phyloP scores from a whole-genome alignment of 1,139 yeast species.

The Pichia sp. region DNA sequence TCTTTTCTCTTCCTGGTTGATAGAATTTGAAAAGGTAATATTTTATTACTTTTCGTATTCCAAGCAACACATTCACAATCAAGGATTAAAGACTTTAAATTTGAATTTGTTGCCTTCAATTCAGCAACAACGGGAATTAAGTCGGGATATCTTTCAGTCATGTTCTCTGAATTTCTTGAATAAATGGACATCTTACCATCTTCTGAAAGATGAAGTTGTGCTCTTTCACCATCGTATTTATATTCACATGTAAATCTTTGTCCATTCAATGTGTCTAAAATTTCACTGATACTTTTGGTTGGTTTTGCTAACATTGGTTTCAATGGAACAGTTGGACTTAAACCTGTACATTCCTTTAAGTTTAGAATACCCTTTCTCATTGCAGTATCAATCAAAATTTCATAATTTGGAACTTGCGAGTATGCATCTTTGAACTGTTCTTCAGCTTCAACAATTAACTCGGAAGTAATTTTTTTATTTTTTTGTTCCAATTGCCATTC shows the following conservation, averaged over 20 bases:
- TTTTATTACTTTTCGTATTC: slow-evolving; percentile 69
- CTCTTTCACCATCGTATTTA: slow-evolving; percentile 97
- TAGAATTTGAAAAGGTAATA: slow-evolving; percentile 85
- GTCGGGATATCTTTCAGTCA: slow-evolving; percentile 95
- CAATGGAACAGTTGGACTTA: slow-evolving; percentile 89
- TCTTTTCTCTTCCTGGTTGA: slow-evolving; percentile 93
- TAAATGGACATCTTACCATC: slow-evolving; percentile 71
- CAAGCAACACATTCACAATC: slow-evolving; percentile 99
- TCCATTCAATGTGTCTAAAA: slow-evolving; percentile 79
- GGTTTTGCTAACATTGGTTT: slow-evolving; percentile 99
- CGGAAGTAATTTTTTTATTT: slow-evolving; percentile 30
- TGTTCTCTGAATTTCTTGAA: slow-evolving; percentile 93
- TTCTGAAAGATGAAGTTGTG: slow-evolving; percentile 75
- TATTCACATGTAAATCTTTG: slow-evolving; percentile 90
- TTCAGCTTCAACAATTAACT: slow-evolving; percentile 54
- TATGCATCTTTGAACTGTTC: slow-evolving; percentile 78
- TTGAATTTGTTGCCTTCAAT: slow-evolving; percentile 38
- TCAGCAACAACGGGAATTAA: slow-evolving; percentile 62
- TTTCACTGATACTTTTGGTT: slow-evolving; percentile 84
- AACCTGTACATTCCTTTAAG: slow-evolving; percentile 59
- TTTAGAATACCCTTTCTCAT: slow-evolving; percentile 61
- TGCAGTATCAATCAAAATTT: slow-evolving; percentile 60
- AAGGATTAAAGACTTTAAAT: slow-evolving; percentile 54
- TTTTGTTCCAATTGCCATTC: slow-evolving; percentile 42
- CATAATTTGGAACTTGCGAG: slow-evolving; percentile 89